Evolutionary conservation across 768 basidiomycete species (phyloP).

Genomic region (Trichaptum fuscoviolaceum): DNA sequence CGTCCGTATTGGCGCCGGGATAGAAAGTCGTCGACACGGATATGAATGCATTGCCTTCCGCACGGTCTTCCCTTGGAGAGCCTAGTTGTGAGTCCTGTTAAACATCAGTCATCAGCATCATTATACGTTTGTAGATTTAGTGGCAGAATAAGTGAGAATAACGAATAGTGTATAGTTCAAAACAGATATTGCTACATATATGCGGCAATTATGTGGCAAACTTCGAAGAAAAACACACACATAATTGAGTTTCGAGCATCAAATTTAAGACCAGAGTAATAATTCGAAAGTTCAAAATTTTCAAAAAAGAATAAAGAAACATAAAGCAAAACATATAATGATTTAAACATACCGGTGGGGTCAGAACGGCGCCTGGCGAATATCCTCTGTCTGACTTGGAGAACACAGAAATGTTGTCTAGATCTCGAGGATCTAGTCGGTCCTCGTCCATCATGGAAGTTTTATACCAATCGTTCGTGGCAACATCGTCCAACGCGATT

Average conservation of each 20-base stretch:
- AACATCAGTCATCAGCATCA: too few relatives aligned
- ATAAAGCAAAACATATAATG: background rate
- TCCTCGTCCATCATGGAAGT: background rate
- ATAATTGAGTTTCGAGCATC: too few relatives aligned
- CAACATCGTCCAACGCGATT: background rate
- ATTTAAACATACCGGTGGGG: background rate
- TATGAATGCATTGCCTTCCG: constrained; percentile 49
- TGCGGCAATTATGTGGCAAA: background rate
- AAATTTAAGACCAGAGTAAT: too few relatives aligned
- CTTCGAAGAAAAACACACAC: too few relatives aligned
- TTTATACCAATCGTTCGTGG: background rate
- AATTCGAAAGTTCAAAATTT: too few relatives aligned
- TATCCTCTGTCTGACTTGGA: background rate
- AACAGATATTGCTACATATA: background rate
- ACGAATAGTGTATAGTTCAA: background rate
- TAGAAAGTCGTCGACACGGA: constrained; percentile 83
- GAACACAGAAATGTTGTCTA: background rate
- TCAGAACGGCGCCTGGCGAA: background rate
- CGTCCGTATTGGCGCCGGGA: constrained; percentile 54
- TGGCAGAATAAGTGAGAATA: too few relatives aligned
- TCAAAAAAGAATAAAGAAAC: background rate
- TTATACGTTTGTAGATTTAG: too few relatives aligned
- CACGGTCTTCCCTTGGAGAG: constrained; percentile 25
- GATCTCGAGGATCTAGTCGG: background rate
- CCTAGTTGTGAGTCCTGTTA: background rate